These are phyloP conservation scores for Berkeleyomyces rouxiae DNA, from an alignment of 2,329 filamentous ascomycete species.

Conservation along the genomic window DNA sequence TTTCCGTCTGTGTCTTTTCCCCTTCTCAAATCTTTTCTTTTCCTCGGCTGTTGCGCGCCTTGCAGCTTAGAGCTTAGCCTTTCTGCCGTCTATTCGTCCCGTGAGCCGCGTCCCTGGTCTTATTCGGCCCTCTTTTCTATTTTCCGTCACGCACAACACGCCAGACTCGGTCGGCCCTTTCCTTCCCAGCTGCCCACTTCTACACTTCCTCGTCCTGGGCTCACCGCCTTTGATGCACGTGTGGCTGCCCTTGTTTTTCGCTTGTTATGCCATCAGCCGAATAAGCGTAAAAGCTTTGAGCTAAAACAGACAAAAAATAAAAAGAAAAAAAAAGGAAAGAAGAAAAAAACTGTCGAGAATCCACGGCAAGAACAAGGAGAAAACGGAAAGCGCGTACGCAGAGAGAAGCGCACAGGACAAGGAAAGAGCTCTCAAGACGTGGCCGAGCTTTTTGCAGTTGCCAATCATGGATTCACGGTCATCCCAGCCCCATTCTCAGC, in stretches of 20 bases:
- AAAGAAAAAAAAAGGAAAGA: neutral
- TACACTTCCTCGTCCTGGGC: neutral
- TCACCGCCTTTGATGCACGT: neutral
- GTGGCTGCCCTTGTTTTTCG: neutral
- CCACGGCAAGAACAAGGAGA: no score
- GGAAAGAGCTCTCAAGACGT: neutral
- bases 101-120: neutral
- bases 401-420: neutral
- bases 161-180: conserved; percentile 1
- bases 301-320: neutral
- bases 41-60: neutral
- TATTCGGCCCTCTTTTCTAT: conserved; percentile 1
- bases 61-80: neutral
- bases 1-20: neutral
- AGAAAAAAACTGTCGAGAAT: neutral
- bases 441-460: neutral
- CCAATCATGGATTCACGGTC: conserved; percentile 11
- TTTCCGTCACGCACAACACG: neutral
- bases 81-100: neutral
- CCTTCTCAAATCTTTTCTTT: neutral
- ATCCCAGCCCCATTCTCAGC: neutral
- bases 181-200: neutral
- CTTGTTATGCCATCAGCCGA: neutral
- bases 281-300: conserved; percentile 1
- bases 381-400: neutral